Percentiles rank a stretch among this genome's conserved stretches.
phyloP scores from a whole-genome alignment of 345 rosid genomes.

The Luvunga scandens region DNA sequence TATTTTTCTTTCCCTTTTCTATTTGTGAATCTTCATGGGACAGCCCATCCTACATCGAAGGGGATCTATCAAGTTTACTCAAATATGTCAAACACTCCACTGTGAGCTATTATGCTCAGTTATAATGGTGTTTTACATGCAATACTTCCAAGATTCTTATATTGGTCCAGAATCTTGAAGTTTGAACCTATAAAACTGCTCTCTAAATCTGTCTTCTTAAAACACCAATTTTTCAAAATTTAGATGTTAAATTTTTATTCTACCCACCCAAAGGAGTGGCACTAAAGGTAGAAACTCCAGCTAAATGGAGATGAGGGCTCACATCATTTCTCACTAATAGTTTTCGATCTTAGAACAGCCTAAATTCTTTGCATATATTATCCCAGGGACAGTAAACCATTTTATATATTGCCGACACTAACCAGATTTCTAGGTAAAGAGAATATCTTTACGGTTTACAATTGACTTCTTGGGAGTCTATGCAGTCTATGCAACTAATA shows the following conservation, averaged over 20 bases:
- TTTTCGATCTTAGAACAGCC: not conserved
- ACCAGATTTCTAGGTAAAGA: not conserved
- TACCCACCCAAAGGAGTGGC: not conserved
- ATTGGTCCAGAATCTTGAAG: not conserved
- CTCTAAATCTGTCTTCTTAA: not conserved
- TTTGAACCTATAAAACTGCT: not conserved
- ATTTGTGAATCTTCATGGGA: too few relatives aligned
- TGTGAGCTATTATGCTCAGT: not conserved
- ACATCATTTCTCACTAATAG: not conserved
- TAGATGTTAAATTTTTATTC: not conserved
- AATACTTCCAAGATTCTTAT: not conserved
- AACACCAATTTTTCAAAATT: not conserved
- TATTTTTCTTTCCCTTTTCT: too few relatives aligned
- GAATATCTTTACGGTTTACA: not conserved
- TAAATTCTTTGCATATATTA: not conserved
- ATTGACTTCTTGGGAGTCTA: not conserved
- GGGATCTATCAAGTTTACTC: not conserved
- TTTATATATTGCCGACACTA: not conserved
- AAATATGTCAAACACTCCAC: not conserved
- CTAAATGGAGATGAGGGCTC: not conserved
- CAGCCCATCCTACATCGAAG: too few relatives aligned
- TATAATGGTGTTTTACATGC: not conserved
- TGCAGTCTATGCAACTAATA: not conserved
- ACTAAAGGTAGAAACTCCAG: not conserved
- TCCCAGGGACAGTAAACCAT: not conserved